These are phyloP conservation scores for Cladosporium sphaerospermum DNA, from an alignment of 2,329 filamentous ascomycete species.

Conservation along the genomic window DNA sequence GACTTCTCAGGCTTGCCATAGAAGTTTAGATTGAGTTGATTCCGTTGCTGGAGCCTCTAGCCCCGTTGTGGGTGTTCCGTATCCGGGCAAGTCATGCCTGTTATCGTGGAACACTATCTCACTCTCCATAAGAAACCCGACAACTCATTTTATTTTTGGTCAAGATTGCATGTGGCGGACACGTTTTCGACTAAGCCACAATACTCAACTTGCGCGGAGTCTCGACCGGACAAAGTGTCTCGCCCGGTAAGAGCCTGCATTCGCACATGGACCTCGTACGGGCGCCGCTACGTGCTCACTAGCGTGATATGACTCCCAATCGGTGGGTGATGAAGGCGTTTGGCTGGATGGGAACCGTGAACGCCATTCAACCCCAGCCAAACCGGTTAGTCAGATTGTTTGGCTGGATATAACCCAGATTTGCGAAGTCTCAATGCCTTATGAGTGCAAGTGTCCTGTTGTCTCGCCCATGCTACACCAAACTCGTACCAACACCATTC, in stretches of 20 bases:
- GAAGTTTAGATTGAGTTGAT: neutral
- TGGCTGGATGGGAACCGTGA: no score
- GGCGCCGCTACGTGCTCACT: neutral
- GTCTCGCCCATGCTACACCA: neutral
- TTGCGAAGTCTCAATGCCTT: neutral
- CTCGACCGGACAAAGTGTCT: neutral
- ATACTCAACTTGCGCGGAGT: neutral
- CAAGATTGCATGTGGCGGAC: neutral
- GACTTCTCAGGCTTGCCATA: neutral
- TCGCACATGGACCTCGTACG: neutral
- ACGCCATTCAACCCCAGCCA: neutral
- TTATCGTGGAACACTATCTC: no score
- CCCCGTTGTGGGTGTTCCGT: no score
- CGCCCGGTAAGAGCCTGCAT: neutral
- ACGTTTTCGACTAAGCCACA: constrained; percentile 1
- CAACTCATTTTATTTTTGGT: neutral
- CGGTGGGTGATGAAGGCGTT: no score
- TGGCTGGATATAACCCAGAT: neutral
- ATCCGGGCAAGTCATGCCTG: no score
- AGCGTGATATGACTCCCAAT: neutral
- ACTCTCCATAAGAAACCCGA: no score
- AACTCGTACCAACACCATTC: neutral
- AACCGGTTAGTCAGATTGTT: neutral
- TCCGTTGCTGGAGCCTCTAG: neutral
- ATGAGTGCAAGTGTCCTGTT: neutral